Conservation (phyloP, 306 rosid species). For the Amphicarpaea edgeworthii region DNA sequence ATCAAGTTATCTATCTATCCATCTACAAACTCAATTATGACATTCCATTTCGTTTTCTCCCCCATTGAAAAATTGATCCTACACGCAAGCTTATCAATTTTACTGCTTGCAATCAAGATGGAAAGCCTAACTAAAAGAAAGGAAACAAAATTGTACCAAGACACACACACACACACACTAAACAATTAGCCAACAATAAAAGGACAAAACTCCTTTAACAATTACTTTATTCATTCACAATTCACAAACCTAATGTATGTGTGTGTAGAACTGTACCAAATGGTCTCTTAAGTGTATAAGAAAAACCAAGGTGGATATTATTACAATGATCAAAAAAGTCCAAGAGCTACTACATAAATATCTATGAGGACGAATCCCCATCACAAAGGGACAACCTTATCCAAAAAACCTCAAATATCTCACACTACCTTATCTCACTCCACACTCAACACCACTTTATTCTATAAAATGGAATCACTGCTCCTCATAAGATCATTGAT, state of each 20-base stretch:
- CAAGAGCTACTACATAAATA: conserved; percentile 48
- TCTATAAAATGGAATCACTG: conserved; percentile 45
- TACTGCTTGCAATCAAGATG: not conserved
- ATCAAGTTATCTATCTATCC: not conserved
- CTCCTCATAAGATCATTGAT: not conserved
- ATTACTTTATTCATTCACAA: not conserved
- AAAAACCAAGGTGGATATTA: not conserved
- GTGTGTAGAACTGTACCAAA: too few relatives aligned
- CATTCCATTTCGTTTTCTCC: not conserved
- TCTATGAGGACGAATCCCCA: conserved; percentile 36
- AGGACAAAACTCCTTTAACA: not conserved
- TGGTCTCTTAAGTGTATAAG: not conserved
- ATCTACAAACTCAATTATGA: not conserved
- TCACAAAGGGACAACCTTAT: conserved; percentile 49
- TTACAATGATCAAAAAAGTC: conserved; percentile 17
- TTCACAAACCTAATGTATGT: too few relatives aligned
- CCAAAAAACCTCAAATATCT: conserved; percentile 56
- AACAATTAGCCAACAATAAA: too few relatives aligned
- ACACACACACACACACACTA: not conserved
- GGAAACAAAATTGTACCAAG: not conserved
- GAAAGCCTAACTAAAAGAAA: not conserved
- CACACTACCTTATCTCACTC: not conserved
- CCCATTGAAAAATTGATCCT: not conserved
- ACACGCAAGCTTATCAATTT: not conserved
- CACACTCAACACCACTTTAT: not conserved